A percentile compares a stretch with the other conserved stretches of the same genome.
These are phyloP conservation scores for Pezicula carpinea DNA, from an alignment of 2,329 filamentous ascomycete species.

Conservation along the genomic window DNA sequence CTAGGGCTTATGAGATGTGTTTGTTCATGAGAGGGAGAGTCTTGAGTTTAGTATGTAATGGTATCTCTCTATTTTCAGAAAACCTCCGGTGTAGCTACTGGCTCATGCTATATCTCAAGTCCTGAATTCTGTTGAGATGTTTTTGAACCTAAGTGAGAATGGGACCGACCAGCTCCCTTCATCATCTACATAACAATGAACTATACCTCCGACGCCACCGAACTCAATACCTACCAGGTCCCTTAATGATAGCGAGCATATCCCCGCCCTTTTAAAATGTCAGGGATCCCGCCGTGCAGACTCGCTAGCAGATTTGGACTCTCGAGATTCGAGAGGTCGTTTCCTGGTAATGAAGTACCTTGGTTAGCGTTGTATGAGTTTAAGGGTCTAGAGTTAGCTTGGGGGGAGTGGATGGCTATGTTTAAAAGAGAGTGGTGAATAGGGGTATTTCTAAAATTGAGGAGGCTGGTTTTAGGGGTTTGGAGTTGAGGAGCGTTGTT, in stretches of 20 bases:
- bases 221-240: not conserved
- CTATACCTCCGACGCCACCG: not conserved
- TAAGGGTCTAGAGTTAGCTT: not conserved
- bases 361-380: conserved; percentile 1
- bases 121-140: no score
- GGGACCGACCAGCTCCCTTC: not conserved
- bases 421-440: not conserved
- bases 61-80: not conserved
- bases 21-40: not conserved
- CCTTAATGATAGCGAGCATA: not conserved
- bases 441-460: not conserved
- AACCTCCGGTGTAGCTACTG: not conserved
- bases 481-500: no score
- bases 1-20: not conserved
- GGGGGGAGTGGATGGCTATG: not conserved
- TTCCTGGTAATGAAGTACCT: not conserved
- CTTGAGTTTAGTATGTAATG: not conserved
- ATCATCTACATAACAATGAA: not conserved
- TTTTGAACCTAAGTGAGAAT: not conserved
- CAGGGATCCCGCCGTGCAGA: not conserved
- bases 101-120: no score
- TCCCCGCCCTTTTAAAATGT: not conserved
- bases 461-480: not conserved
- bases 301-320: not conserved
- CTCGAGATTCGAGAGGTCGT: not conserved